Evolutionary conservation across 305 asterid species (phyloP).

Genomic region (Solanum hybrid): DNA sequence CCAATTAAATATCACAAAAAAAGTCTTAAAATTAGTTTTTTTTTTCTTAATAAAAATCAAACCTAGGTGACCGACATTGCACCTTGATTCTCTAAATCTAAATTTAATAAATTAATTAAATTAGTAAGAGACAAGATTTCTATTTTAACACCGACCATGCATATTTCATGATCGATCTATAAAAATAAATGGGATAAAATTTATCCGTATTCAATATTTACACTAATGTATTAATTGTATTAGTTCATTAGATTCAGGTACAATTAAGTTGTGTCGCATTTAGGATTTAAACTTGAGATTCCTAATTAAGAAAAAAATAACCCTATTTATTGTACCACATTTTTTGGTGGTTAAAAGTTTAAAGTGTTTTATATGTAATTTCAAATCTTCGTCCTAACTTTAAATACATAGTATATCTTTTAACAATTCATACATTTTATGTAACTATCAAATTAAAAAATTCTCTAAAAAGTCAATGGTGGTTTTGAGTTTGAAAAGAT

Average conservation of each 20-base stretch:
- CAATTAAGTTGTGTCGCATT: background rate
- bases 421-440: background rate
- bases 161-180: background rate
- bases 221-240: background rate
- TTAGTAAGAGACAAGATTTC: background rate
- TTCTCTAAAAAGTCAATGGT: background rate
- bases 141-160: conserved; percentile 4
- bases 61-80: background rate
- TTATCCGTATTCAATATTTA: background rate
- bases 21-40: background rate
- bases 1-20: background rate
- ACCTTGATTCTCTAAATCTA: background rate
- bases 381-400: background rate
- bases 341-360: background rate
- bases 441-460: background rate
- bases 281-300: no score
- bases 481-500: background rate
- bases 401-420: background rate
- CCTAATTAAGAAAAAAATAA: rapidly evolving
- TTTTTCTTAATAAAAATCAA: background rate
- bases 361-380: background rate
- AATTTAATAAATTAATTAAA: background rate
- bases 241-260: background rate
- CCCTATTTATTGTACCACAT: rapidly evolving
- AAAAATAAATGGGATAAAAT: background rate